phyloP scores from a whole-genome alignment of 2,329 filamentous ascomycete species.

The Sporothrix dimorphospora region DNA sequence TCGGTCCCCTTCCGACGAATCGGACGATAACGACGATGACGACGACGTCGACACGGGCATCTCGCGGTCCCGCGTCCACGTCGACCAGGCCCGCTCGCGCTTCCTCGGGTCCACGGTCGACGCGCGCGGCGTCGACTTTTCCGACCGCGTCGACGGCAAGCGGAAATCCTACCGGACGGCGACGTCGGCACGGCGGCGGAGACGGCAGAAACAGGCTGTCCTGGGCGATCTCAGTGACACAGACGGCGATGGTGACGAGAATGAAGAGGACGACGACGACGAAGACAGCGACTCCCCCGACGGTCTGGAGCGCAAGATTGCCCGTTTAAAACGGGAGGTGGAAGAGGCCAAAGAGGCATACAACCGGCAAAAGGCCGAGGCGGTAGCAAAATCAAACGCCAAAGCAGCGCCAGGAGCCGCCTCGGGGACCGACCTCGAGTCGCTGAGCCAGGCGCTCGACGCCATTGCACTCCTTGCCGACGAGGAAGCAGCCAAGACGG shows the following conservation, averaged over 20 bases:
- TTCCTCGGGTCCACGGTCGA: conserved; percentile 79
- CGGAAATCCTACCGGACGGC: conserved; percentile 81
- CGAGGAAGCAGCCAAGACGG: conserved; percentile 26
- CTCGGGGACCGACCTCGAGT: conserved; percentile 49
- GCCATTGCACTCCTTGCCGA: conserved; percentile 55
- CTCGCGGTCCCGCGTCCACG: conserved; percentile 73
- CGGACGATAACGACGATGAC: conserved; percentile 64
- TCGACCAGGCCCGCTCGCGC: conserved; percentile 75
- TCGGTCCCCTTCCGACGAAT: conserved; percentile 56
- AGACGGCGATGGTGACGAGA: conserved; percentile 49
- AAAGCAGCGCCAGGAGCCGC: conserved; percentile 39
- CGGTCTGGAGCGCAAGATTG: conserved; percentile 71
- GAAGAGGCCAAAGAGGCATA: conserved; percentile 71
- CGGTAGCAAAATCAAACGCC: conserved; percentile 46
- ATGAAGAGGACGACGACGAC: conserved; percentile 25
- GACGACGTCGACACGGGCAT: conserved; percentile 68
- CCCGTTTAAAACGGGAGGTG: conserved; percentile 80
- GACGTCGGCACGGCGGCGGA: conserved; percentile 59
- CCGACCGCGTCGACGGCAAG: conserved; percentile 81
- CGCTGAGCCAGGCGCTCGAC: conserved; percentile 73
- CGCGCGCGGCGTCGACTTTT: conserved; percentile 80
- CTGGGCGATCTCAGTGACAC: conserved; percentile 76
- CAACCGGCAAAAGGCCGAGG: conserved; percentile 54
- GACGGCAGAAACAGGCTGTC: conserved; percentile 52
- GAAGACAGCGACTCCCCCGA: conserved; percentile 37